phyloP scores from a whole-genome alignment of 805 yeast genomes.

The Pichia eremophila region DNA sequence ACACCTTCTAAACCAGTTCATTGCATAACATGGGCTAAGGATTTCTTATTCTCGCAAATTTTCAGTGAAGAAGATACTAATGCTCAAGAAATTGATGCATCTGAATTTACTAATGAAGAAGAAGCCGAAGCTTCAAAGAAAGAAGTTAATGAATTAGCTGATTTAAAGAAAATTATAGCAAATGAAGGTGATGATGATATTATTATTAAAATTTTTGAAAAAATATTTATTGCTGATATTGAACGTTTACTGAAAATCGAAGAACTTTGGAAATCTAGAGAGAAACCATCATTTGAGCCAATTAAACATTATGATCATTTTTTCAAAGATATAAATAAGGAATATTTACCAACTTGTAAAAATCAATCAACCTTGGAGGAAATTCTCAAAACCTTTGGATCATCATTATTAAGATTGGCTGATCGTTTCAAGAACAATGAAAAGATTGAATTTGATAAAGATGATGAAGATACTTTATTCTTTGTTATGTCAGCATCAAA shows the following conservation, averaged over 20 bases:
- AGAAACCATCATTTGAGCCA: conserved; percentile 40
- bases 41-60: conserved; percentile 72
- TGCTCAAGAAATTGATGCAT: conserved; percentile 25
- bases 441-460: conserved; percentile 74
- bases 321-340: background rate
- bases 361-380: conserved; percentile 48
- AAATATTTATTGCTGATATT: conserved; percentile 68
- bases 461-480: conserved; percentile 82
- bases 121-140: conserved; percentile 56
- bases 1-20: conserved; percentile 96
- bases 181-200: conserved; percentile 20
- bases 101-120: conserved; percentile 55
- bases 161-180: conserved; percentile 32
- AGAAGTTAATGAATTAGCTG: conserved; percentile 59
- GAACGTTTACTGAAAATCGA: conserved; percentile 62
- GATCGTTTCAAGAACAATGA: conserved; percentile 33
- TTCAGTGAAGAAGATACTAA: conserved; percentile 39
- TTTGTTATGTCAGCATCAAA: conserved; percentile 86
- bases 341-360: conserved; percentile 2
- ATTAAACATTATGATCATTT: background rate
- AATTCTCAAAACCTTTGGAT: conserved; percentile 49
- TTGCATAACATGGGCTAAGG: conserved; percentile 96
- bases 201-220: conserved; percentile 39
- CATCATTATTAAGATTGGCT: conserved; percentile 41
- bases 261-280: conserved; percentile 68